Percentiles rank a stretch among this genome's conserved stretches.
Conservation (phyloP, 2,329 filamentous ascomycete genomes). For the Hansfordia pulvinata region DNA sequence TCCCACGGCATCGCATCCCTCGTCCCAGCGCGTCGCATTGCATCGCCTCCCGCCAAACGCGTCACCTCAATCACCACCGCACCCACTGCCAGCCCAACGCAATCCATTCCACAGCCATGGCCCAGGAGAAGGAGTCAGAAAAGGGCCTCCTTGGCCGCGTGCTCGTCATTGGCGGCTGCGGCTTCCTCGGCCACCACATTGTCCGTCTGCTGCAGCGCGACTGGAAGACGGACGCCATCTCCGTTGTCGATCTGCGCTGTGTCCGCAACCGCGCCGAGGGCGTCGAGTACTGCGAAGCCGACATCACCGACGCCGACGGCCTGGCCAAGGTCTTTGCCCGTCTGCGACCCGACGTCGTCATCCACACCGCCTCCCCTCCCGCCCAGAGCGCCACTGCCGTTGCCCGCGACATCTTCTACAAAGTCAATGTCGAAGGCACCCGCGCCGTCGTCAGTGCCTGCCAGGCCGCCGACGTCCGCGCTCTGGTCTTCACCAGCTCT, state of each 20-base stretch:
- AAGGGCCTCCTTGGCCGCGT: slow-evolving; percentile 49
- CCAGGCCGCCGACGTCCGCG: slow-evolving; percentile 56
- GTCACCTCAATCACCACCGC: too few species aligned
- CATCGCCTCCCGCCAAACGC: too few species aligned
- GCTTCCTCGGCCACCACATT: slow-evolving; percentile 74
- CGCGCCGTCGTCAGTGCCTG: slow-evolving; percentile 63
- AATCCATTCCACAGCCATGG: too few species aligned
- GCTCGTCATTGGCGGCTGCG: slow-evolving; percentile 71
- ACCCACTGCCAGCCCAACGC: neutral
- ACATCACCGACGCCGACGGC: slow-evolving; percentile 55
- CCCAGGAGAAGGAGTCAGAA: too few species aligned
- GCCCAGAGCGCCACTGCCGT: slow-evolving; percentile 37
- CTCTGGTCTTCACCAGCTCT: slow-evolving; percentile 82
- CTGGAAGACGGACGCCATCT: slow-evolving; percentile 41
- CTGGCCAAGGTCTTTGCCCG: slow-evolving; percentile 51
- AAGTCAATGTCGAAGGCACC: slow-evolving; percentile 84
- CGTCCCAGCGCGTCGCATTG: too few species aligned
- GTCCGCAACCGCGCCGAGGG: slow-evolving; percentile 51
- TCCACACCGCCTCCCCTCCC: slow-evolving; percentile 75
- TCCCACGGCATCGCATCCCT: too few species aligned
- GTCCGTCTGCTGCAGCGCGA: slow-evolving; percentile 58
- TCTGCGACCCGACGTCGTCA: slow-evolving; percentile 65
- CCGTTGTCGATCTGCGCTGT: slow-evolving; percentile 61
- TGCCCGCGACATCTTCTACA: slow-evolving; percentile 51
- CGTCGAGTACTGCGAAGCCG: slow-evolving; percentile 59